Percentiles rank a stretch among this genome's conserved stretches.
These are phyloP conservation scores for Fusarium musae DNA, from an alignment of 2,329 filamentous ascomycete species.

Conservation along the genomic window DNA sequence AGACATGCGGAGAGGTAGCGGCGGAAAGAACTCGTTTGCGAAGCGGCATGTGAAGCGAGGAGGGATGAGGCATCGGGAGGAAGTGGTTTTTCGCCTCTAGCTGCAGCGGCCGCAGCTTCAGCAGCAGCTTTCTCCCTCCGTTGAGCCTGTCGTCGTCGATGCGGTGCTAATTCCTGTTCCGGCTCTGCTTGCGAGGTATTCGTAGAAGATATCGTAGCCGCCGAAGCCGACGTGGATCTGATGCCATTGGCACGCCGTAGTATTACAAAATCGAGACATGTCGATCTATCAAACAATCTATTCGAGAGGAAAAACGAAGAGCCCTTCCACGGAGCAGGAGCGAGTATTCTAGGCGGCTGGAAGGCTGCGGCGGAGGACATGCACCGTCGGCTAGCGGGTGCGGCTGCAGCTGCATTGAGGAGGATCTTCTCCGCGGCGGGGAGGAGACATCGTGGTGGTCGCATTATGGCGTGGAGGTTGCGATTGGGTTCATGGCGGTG, in stretches of 20 bases:
- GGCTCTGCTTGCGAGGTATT: slow-evolving; percentile 33
- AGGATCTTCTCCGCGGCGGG: slow-evolving; percentile 47
- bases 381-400: slow-evolving; percentile 43
- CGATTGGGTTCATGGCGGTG: slow-evolving; percentile 44
- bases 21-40: slow-evolving; percentile 63
- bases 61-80: slow-evolving; percentile 65
- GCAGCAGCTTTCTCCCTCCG: slow-evolving; percentile 40
- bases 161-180: slow-evolving; percentile 46
- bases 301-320: slow-evolving; percentile 52
- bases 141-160: slow-evolving; percentile 50
- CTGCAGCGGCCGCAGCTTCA: slow-evolving; percentile 33
- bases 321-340: slow-evolving; percentile 27
- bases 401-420: slow-evolving; percentile 33
- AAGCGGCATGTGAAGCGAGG: slow-evolving; percentile 63
- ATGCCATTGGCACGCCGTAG: slow-evolving; percentile 44
- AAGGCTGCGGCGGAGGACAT: slow-evolving; percentile 46
- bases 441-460: slow-evolving; percentile 48
- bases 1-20: slow-evolving; percentile 84
- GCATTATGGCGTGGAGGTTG: slow-evolving; percentile 47
- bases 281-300: slow-evolving; percentile 50
- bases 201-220: slow-evolving; percentile 30
- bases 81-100: slow-evolving; percentile 46
- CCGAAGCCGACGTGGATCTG: slow-evolving; percentile 42
- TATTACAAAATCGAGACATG: slow-evolving; percentile 51
- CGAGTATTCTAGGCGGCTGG: slow-evolving; percentile 39